These are phyloP conservation scores for Raffaelea ambrosiae DNA, from an alignment of 2,329 filamentous ascomycete genomes.

Conservation along the genomic window DNA sequence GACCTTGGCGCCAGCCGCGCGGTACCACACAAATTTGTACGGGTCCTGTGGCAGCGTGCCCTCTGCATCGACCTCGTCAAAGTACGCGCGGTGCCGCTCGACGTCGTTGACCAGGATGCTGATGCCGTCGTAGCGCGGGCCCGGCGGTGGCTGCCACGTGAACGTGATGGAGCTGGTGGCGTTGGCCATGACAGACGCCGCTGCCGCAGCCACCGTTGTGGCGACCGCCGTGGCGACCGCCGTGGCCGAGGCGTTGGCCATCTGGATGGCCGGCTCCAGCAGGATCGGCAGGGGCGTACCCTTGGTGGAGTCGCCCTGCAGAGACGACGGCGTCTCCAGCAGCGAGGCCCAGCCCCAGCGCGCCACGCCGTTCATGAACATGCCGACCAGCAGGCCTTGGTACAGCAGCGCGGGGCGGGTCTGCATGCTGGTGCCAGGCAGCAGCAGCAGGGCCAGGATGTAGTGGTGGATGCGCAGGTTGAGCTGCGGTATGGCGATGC, in stretches of 20 bases:
- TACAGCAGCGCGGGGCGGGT: slow-evolving; percentile 78
- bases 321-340: slow-evolving; percentile 67
- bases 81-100: slow-evolving; percentile 68
- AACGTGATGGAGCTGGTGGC: slow-evolving; percentile 62
- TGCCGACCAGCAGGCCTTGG: slow-evolving; percentile 79
- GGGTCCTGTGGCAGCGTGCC: slow-evolving; percentile 3
- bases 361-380: slow-evolving; percentile 90
- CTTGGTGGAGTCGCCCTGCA: slow-evolving; percentile 60
- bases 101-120: slow-evolving; percentile 81
- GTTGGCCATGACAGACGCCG: slow-evolving; percentile 15
- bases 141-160: slow-evolving; percentile 38
- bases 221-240: slow-evolving; percentile 10
- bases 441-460: slow-evolving; percentile 74
- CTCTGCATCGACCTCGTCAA: slow-evolving; percentile 21
- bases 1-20: slow-evolving; percentile 36
- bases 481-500: slow-evolving; percentile 65
- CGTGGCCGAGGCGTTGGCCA: slow-evolving; percentile 15
- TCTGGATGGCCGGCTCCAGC: slow-evolving; percentile 35
- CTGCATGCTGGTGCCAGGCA: slow-evolving; percentile 83
- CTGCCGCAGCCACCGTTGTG: not conserved
- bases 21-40: slow-evolving; percentile 50
- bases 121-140: slow-evolving; percentile 60
- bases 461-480: slow-evolving; percentile 92
- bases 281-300: slow-evolving; percentile 53
- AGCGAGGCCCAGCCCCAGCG: slow-evolving; percentile 90